A percentile compares a stretch with the other conserved stretches of the same genome.
These are phyloP conservation scores for Phytophthora chlamydospora DNA, from an alignment of 352 stramenopile species.

Conservation along the genomic window DNA sequence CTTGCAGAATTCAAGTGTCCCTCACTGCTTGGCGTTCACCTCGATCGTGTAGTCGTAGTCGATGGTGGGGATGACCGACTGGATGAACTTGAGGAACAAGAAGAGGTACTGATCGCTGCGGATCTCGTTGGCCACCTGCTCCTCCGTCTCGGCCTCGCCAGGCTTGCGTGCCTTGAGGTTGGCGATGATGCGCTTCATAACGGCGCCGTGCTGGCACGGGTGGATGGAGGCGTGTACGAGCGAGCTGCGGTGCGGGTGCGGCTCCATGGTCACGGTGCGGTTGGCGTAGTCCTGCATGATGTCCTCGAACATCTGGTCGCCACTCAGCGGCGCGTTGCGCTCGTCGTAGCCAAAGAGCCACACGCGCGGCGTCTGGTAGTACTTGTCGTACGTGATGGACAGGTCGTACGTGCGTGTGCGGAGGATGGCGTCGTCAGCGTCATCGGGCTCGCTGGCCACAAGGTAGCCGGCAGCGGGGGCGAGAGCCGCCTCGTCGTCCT, in stretches of 20 bases:
- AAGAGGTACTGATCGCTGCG: conserved; percentile 98
- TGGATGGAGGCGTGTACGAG: conserved; percentile 96
- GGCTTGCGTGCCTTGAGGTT: conserved; percentile 88
- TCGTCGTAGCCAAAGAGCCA: conserved; percentile 98
- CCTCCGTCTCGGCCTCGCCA: conserved; percentile 28
- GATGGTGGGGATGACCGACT: conserved; percentile 98
- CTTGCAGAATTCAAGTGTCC: conserved; percentile 1
- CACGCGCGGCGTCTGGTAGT: conserved; percentile 99
- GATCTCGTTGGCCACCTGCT: conserved; percentile 54
- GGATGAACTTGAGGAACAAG: conserved; percentile 99
- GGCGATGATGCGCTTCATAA: conserved; percentile 98
- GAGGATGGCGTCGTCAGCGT: conserved; percentile 92
- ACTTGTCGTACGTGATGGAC: conserved; percentile 99
- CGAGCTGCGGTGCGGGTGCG: conserved; percentile 92
- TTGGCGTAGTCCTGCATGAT: conserved; percentile 99
- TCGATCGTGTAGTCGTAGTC: conserved; percentile 99
- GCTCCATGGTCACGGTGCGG: conserved; percentile 98
- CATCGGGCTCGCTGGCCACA: conserved; percentile 75
- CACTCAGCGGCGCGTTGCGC: conserved; percentile 84
- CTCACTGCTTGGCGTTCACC: conserved; percentile 83
- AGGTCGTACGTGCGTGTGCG: conserved; percentile 98
- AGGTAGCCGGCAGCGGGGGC: conserved; percentile 48
- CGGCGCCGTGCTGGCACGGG: conserved; percentile 97
- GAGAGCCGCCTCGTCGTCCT: conserved; percentile 68
- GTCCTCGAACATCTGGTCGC: conserved; percentile 97